phyloP scores from a whole-genome alignment of 192 early-diverging fungal species.

The Linnemannia schmuckeri region DNA sequence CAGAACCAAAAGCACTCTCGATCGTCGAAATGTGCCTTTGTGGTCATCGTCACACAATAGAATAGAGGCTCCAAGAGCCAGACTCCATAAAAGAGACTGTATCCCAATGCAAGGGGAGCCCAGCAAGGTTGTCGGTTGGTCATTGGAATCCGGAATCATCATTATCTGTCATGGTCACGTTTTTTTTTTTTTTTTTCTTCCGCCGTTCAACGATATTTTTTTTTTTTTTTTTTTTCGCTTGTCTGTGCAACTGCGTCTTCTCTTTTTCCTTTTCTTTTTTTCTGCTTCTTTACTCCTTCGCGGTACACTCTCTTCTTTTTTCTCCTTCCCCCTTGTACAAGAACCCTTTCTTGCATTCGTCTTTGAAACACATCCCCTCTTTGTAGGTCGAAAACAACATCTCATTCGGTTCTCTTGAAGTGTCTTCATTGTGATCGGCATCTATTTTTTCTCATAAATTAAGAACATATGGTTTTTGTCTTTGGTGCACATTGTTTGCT shows the following conservation, averaged over 20 bases:
- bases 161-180: conserved; percentile 6
- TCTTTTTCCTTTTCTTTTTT: neutral
- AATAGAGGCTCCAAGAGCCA: too few relatives aligned
- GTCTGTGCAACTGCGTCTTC: neutral
- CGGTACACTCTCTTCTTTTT: neutral
- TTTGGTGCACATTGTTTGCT: neutral
- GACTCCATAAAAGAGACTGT: too few relatives aligned
- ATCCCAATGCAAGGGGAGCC: too few relatives aligned
- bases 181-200: conserved; percentile 60
- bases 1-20: too few relatives aligned
- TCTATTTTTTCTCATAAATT: neutral
- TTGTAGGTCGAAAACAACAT: too few relatives aligned
- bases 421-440: neutral
- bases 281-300: neutral
- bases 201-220: conserved; percentile 14
- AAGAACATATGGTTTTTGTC: too few relatives aligned
- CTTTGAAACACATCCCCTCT: neutral
- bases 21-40: too few relatives aligned
- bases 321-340: neutral
- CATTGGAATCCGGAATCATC: neutral
- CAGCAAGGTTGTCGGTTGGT: too few relatives aligned
- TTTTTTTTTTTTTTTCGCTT: neutral
- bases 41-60: too few relatives aligned
- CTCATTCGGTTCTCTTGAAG: too few relatives aligned
- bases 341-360: neutral